These are phyloP conservation scores for Xerocomus amazonicus DNA, from an alignment of 1,284 basidiomycete species.

Conservation along the genomic window DNA sequence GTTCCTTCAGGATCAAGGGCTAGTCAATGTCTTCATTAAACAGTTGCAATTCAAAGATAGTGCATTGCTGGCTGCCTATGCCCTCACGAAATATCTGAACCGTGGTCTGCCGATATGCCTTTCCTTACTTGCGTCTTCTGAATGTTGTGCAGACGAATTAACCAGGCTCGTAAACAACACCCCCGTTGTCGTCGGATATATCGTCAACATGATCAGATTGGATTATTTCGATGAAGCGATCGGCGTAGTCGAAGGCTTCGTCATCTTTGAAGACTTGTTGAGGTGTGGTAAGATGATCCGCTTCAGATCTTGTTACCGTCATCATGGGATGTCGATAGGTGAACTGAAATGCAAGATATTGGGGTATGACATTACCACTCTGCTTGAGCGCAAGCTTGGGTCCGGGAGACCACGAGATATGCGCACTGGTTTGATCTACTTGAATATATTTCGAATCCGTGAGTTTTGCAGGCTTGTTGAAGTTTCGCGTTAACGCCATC, in stretches of 20 bases:
- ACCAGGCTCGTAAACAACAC: background rate
- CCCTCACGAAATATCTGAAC: conserved; percentile 6
- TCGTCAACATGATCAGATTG: conserved; percentile 15
- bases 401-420: conserved; percentile 6
- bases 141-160: background rate
- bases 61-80: conserved; percentile 10
- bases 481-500: background rate
- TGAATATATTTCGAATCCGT: conserved; percentile 13
- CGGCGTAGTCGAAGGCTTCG: conserved; percentile 9
- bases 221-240: conserved; percentile 16
- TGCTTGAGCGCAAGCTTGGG: conserved; percentile 12
- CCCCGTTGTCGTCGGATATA: conserved; percentile 6
- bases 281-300: conserved; percentile 1
- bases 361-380: conserved; percentile 9
- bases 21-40: conserved; percentile 2
- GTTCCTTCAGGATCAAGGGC: conserved; percentile 3
- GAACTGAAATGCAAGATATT: conserved; percentile 5
- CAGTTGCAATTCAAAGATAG: conserved; percentile 9
- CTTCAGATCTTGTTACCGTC: background rate
- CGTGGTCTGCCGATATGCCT: background rate
- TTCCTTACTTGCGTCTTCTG: background rate
- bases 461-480: background rate
- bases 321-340: background rate
- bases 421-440: conserved; percentile 13
- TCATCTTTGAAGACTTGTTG: conserved; percentile 12